phyloP scores from a whole-genome alignment of 2,329 filamentous ascomycete species.

The Pezicula radicicola region DNA sequence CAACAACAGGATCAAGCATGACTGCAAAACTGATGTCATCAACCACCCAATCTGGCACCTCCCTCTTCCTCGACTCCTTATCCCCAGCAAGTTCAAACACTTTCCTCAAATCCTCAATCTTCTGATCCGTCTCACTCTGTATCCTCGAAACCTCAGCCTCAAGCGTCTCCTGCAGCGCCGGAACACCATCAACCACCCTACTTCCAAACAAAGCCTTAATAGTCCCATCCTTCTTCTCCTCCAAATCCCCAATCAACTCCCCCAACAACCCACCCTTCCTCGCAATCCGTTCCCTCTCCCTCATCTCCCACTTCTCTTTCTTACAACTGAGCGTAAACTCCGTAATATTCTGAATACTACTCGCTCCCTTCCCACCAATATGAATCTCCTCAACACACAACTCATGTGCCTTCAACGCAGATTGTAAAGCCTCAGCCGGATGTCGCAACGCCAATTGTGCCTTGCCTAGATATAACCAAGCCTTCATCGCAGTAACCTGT shows the following conservation, averaged over 20 bases:
- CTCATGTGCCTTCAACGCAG: constrained; percentile 70
- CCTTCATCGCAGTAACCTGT: constrained; percentile 65
- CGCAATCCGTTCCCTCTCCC: constrained; percentile 59
- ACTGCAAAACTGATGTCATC: constrained; percentile 74
- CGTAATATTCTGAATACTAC: constrained; percentile 66
- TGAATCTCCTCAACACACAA: constrained; percentile 62
- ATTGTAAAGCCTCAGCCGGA: constrained; percentile 68
- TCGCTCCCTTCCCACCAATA: constrained; percentile 76
- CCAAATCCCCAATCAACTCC: constrained; percentile 54
- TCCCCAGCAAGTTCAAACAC: constrained; percentile 52
- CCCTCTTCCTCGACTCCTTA: constrained; percentile 45
- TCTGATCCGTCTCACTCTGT: constrained; percentile 42
- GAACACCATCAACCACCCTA: constrained; percentile 38
- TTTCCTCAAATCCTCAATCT: constrained; percentile 39
- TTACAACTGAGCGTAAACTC: constrained; percentile 75
- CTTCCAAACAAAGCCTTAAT: constrained; percentile 29
- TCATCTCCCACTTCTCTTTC: constrained; percentile 79
- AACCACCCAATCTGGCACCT: constrained; percentile 66
- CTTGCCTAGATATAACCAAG: constrained; percentile 78
- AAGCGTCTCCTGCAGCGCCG: constrained; percentile 34
- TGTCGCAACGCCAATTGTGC: constrained; percentile 74
- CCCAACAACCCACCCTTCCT: constrained; percentile 55
- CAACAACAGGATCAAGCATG: constrained; percentile 63
- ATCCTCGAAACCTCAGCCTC: constrained; percentile 35
- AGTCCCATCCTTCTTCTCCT: constrained; percentile 42